phyloP scores from a whole-genome alignment of 1,284 basidiomycete genomes.

The Tilletia horrida region DNA sequence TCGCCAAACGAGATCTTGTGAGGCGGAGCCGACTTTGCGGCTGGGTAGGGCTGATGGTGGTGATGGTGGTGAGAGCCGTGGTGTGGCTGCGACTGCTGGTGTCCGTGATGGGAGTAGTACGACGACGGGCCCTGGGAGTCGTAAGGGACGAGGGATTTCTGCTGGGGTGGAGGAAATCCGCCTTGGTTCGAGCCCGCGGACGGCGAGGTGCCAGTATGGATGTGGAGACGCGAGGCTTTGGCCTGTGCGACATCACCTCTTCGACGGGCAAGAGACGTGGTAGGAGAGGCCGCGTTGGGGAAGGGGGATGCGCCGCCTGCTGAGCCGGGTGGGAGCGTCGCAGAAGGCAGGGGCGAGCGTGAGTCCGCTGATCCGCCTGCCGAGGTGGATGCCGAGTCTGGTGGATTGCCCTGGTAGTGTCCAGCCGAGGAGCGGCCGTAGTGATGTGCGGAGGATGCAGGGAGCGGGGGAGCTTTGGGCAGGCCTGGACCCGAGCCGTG shows the following conservation, averaged over 20 bases:
- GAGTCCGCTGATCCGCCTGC: background rate
- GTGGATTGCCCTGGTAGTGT: background rate
- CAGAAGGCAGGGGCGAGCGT: slow-evolving; percentile 9
- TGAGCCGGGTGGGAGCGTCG: background rate
- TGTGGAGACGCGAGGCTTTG: slow-evolving; percentile 45
- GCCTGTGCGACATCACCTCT: slow-evolving; percentile 46
- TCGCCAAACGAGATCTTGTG: slow-evolving; percentile 43
- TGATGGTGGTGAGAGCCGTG: slow-evolving; percentile 6
- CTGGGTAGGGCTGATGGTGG: slow-evolving; percentile 15
- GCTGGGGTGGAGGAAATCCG: background rate
- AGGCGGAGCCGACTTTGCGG: slow-evolving; percentile 47
- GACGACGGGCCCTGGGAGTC: background rate
- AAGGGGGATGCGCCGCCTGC: slow-evolving; percentile 13
- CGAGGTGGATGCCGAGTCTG: background rate
- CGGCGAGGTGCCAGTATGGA: slow-evolving; percentile 32
- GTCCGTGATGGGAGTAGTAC: background rate
- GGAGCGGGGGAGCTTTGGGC: background rate
- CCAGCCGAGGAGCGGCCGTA: background rate
- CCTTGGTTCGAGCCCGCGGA: slow-evolving; percentile 16
- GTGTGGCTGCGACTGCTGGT: slow-evolving; percentile 19
- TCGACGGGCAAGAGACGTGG: slow-evolving; percentile 37
- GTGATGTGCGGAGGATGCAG: background rate
- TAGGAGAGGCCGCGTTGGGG: slow-evolving; percentile 3
- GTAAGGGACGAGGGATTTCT: background rate
- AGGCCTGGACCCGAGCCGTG: background rate